phyloP scores from a whole-genome alignment of 2,329 filamentous ascomycete genomes.

The Tolypocladium ophioglossoides region DNA sequence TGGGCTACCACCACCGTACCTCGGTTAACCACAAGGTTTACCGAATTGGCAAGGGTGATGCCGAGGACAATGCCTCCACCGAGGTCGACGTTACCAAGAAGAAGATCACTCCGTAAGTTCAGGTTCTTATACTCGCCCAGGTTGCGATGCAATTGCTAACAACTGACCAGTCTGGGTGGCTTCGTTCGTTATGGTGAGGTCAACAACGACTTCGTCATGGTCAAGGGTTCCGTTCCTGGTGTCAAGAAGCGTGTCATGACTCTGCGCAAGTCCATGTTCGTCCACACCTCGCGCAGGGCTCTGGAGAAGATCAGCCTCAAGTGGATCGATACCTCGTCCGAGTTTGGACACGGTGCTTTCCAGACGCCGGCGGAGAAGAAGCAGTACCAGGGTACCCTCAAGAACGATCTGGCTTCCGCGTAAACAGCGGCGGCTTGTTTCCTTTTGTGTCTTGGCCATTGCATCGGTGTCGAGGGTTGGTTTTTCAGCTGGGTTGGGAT shows the following conservation, averaged over 20 bases:
- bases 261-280: slow-evolving; percentile 97
- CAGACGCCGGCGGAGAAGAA: slow-evolving; percentile 98
- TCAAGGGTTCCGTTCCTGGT: slow-evolving; percentile 97
- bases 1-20: slow-evolving; percentile 99
- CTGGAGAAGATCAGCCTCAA: slow-evolving; percentile 99
- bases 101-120: slow-evolving; percentile 94
- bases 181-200: slow-evolving; percentile 99
- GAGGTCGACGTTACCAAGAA: slow-evolving; percentile 98
- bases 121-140: neutral
- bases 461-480: slow-evolving; percentile 45
- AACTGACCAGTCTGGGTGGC: slow-evolving; percentile 68
- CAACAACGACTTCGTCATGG: slow-evolving; percentile 97
- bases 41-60: slow-evolving; percentile 87
- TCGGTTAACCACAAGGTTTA: slow-evolving; percentile 99
- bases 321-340: slow-evolving; percentile 99
- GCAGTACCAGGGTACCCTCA: slow-evolving; percentile 95
- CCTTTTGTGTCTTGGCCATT: slow-evolving; percentile 34
- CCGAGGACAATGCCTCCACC: slow-evolving; percentile 87
- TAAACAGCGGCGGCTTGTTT: slow-evolving; percentile 27
- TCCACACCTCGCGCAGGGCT: slow-evolving; percentile 87
- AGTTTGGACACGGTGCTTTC: slow-evolving; percentile 99
- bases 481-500: slow-evolving; percentile 26
- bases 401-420: slow-evolving; percentile 71
- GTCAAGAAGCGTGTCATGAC: slow-evolving; percentile 99
- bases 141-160: slow-evolving; percentile 20